Conservation (phyloP, 441 rosid species). For the Cnidoscolus chayamansa region DNA sequence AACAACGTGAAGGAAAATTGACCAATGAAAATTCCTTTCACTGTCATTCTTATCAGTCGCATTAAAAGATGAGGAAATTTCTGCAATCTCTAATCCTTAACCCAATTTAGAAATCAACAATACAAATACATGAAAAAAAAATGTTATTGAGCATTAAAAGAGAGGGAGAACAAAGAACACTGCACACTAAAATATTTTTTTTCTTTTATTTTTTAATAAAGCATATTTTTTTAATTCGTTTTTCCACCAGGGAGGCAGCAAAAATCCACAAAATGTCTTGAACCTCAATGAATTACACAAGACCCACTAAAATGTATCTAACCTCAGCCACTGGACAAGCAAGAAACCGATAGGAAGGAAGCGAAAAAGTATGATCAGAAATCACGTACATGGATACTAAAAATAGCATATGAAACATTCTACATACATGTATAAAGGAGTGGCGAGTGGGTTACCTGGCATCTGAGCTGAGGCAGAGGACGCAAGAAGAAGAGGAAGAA, state of each 20-base stretch:
- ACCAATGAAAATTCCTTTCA: neutral
- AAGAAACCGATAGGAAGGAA: neutral
- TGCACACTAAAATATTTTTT: neutral
- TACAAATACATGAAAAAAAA: neutral
- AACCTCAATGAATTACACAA: conserved; percentile 15
- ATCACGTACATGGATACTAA: neutral
- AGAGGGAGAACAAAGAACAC: neutral
- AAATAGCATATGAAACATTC: neutral
- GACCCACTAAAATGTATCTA: conserved; percentile 13
- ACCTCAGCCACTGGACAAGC: neutral
- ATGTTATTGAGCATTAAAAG: no score
- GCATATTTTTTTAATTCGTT: neutral
- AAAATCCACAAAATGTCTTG: conserved; percentile 7
- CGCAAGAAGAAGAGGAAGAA: conserved; percentile 34
- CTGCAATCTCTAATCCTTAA: neutral
- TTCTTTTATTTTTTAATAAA: no score
- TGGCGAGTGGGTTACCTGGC: conserved; percentile 40
- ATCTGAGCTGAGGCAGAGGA: conserved; percentile 51
- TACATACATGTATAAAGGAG: neutral
- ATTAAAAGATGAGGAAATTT: neutral
- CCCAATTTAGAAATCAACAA: conserved; percentile 1
- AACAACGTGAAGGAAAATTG: neutral
- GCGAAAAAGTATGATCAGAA: neutral
- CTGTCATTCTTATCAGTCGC: neutral
- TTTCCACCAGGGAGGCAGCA: neutral